Percentiles rank a stretch among this genome's conserved stretches.
Evolutionary conservation across 129 eudicot genomes (phyloP).

Genomic region (Tagetes erecta): DNA sequence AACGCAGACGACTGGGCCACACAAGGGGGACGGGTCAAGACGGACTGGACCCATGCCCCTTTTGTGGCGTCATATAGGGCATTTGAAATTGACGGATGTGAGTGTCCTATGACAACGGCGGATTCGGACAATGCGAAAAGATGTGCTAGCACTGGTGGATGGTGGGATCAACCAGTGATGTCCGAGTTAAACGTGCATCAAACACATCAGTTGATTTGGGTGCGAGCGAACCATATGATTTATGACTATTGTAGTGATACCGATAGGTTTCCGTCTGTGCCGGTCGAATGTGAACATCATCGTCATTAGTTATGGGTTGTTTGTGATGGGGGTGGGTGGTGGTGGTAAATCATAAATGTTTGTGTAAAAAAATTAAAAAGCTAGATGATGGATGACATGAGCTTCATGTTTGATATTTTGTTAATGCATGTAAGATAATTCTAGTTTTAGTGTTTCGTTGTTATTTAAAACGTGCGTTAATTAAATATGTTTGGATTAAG

Average conservation of each 20-base stretch:
- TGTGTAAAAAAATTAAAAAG: slow-evolving; percentile 28
- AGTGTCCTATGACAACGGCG: slow-evolving; percentile 56
- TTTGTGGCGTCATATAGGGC: slow-evolving; percentile 74
- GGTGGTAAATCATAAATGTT: neutral
- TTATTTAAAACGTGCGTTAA: too few species aligned
- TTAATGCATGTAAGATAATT: slow-evolving; percentile 22
- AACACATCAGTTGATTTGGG: slow-evolving; percentile 87
- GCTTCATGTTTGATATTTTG: slow-evolving; percentile 45
- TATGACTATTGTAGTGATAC: slow-evolving; percentile 78
- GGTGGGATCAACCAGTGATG: slow-evolving; percentile 86
- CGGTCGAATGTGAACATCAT: slow-evolving; percentile 76
- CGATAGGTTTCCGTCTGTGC: slow-evolving; percentile 59
- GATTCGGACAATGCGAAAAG: slow-evolving; percentile 46
- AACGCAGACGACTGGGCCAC: slow-evolving; percentile 99
- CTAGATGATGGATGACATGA: slow-evolving; percentile 41
- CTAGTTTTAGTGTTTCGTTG: neutral
- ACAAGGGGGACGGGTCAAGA: slow-evolving; percentile 91
- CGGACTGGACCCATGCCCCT: slow-evolving; percentile 90
- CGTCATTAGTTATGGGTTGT: slow-evolving; percentile 43
- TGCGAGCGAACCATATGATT: slow-evolving; percentile 75
- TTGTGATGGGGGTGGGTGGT: neutral
- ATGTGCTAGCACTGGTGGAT: slow-evolving; percentile 57
- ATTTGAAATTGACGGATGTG: slow-evolving; percentile 72
- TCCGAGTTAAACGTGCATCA: slow-evolving; percentile 78
- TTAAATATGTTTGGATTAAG: too few species aligned